Evolutionary conservation across 176 grass and related monocot genomes (phyloP).

Genomic region (Hsuehochloa calcarea): DNA sequence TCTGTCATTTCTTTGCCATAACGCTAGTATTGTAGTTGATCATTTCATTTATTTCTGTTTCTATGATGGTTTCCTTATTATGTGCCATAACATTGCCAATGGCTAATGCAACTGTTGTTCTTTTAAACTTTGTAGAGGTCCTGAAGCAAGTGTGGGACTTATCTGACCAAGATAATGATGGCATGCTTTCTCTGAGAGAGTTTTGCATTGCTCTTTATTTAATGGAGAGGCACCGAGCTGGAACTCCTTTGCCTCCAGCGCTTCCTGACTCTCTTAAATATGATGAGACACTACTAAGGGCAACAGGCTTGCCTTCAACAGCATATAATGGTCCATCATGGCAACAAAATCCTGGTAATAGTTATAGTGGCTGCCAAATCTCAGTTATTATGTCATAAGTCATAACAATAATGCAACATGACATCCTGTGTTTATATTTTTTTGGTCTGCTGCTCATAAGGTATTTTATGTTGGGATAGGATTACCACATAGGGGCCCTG

Average conservation of each 20-base stretch:
- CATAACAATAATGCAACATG: not conserved
- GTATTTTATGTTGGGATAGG: slow-evolving; percentile 46
- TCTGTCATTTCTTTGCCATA: not conserved
- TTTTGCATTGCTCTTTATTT: slow-evolving; percentile 97
- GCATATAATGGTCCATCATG: slow-evolving; percentile 69
- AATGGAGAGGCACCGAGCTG: slow-evolving; percentile 90
- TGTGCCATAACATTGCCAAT: not conserved
- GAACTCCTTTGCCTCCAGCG: slow-evolving; percentile 62
- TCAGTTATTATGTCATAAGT: not conserved
- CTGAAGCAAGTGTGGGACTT: slow-evolving; percentile 98
- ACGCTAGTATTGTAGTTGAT: slow-evolving; percentile 1
- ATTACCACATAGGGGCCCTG: slow-evolving; percentile 53
- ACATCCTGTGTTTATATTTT: slow-evolving; percentile 7
- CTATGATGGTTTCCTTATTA: slow-evolving; percentile 12
- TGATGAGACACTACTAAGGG: slow-evolving; percentile 73
- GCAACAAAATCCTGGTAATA: slow-evolving; percentile 75
- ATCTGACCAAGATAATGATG: slow-evolving; percentile 98
- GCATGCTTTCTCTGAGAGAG: slow-evolving; percentile 98
- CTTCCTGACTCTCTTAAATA: slow-evolving; percentile 82
- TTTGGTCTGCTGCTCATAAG: slow-evolving; percentile 26
- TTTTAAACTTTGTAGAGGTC: slow-evolving; percentile 55
- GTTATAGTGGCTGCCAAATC: slow-evolving; percentile 8
- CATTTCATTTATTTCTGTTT: slow-evolving; percentile 13
- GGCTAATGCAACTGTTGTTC: slow-evolving; percentile 35
- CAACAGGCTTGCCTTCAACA: slow-evolving; percentile 78